Evolutionary conservation across 2,329 filamentous ascomycete species (phyloP), one percentile per base, ranked within the genome.

Genomic region (Fusarium staphyleae): DNA sequence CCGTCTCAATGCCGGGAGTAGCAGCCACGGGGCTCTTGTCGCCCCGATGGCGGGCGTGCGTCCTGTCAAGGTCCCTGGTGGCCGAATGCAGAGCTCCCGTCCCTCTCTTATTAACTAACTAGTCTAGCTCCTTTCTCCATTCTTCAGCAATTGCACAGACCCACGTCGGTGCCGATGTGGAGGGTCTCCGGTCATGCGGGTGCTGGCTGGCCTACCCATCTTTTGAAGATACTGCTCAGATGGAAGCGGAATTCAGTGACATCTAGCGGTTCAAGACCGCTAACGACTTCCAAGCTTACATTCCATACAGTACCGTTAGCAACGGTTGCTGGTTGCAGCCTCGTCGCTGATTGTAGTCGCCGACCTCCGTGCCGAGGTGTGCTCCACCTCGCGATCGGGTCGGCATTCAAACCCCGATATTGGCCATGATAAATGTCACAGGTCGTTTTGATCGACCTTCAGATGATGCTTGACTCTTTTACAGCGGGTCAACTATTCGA

Each of bases 151-250:
- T 40, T 34, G 24, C 52, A 40, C 32, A 14, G 24, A 26, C 28
- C 28, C 28, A 12, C 6, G n/a, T 66, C 63, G 64, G 64, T 46
- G 56, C 64, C 63, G 63, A 65, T 43, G 32, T 48, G 57, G 45
- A 29, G 35, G 36, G n/a, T n/a, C n/a, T n/a, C n/a, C n/a, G n/a
- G n/a, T n/a, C n/a, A n/a, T n/a, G n/a, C n/a, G n/a, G n/a, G n/a
- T n/a, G n/a, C n/a, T n/a, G n/a, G n/a, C 13, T 12, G n/a, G 19
- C 35, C 19, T 37, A 13, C 19, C 8, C 11, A 12, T 2, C 28
- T 29, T 30, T 26, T 19, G 24, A 44, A 30, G 24, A 29, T 35
- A 36, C 36, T 24, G 14, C 30, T 7, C 24, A 15, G 16, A 34
- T 18, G 34, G 26, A 41, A 46, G 43, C 54, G 6, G 47, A 61